Evolutionary conservation across 768 basidiomycete genomes (phyloP).

Genomic region (Tulasnella calospora): DNA sequence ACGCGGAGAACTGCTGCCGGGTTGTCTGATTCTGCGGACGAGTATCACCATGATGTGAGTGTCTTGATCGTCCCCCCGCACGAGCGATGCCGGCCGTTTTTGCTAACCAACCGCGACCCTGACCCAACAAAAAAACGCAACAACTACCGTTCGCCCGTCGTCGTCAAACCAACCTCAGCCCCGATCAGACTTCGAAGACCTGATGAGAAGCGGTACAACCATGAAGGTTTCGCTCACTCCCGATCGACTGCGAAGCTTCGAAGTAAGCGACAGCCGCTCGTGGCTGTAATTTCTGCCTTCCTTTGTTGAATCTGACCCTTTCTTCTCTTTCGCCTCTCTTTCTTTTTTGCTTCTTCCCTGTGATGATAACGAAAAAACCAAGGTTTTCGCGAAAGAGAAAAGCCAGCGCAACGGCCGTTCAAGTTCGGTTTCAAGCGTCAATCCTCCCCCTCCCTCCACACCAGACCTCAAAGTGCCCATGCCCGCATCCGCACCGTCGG

Average conservation of each 20-base stretch:
- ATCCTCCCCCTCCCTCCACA: conserved; percentile 4
- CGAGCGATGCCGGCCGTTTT: neutral
- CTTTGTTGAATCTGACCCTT: neutral
- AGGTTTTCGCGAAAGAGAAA: conserved; percentile 29
- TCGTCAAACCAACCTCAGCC: neutral
- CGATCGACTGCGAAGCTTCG: conserved; percentile 87
- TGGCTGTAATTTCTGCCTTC: neutral
- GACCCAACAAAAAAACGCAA: neutral
- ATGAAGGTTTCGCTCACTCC: conserved; percentile 96
- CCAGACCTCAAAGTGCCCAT: neutral
- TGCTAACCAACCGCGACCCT: neutral
- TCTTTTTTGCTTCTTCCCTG: neutral
- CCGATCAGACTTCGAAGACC: conserved; percentile 72
- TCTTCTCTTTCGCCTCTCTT: neutral
- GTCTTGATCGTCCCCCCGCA: neutral
- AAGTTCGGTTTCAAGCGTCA: conserved; percentile 1
- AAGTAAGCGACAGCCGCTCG: conserved; percentile 51
- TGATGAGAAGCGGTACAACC: conserved; percentile 83
- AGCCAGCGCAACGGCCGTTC: conserved; percentile 13
- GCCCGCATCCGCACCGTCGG: conserved; percentile 9
- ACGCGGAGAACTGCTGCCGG: neutral
- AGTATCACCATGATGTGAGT: conserved; percentile 20
- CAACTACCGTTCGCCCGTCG: neutral
- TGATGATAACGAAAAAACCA: neutral
- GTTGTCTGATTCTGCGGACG: conserved; percentile 8